These are phyloP conservation scores for Geranium brycei DNA, from an alignment of 345 rosid species.

Conservation along the genomic window DNA sequence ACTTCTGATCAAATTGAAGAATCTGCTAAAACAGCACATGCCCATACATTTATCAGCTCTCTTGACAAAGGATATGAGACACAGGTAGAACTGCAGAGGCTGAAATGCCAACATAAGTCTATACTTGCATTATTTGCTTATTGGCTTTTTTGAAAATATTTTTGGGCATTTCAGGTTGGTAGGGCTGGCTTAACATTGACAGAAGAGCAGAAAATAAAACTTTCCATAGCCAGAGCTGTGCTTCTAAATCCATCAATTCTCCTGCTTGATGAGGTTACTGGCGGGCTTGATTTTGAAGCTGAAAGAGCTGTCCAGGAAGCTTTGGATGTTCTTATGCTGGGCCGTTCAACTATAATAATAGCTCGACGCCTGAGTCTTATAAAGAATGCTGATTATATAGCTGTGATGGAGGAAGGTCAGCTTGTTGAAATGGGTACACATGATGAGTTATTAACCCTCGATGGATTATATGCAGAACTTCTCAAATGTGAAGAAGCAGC, in stretches of 20 bases:
- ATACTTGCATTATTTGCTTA: background rate
- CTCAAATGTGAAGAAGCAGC: slow-evolving; percentile 94
- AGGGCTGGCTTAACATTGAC: slow-evolving; percentile 77
- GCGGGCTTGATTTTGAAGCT: slow-evolving; percentile 98
- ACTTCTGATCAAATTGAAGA: slow-evolving; percentile 81
- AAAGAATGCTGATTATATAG: slow-evolving; percentile 89
- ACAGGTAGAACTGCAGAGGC: slow-evolving; percentile 35
- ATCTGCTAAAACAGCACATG: slow-evolving; percentile 95
- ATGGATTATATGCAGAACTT: slow-evolving; percentile 84
- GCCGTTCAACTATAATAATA: slow-evolving; percentile 90
- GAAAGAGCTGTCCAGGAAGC: slow-evolving; percentile 90
- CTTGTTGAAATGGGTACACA: slow-evolving; percentile 98
- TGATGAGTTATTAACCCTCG: slow-evolving; percentile 59
- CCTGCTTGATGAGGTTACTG: slow-evolving; percentile 95
- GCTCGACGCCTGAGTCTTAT: slow-evolving; percentile 89
- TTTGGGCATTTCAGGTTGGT: slow-evolving; percentile 50
- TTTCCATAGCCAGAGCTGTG: slow-evolving; percentile 97
- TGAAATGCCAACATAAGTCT: background rate
- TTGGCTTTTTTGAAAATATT: no score
- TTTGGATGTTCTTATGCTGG: slow-evolving; percentile 90
- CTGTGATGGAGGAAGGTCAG: slow-evolving; percentile 97
- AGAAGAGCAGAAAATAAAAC: slow-evolving; percentile 88
- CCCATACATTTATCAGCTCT: slow-evolving; percentile 82
- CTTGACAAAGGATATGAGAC: slow-evolving; percentile 86
- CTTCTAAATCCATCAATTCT: slow-evolving; percentile 81